phyloP scores from a whole-genome alignment of 108 stramenopile species.

The Parietichytrium sp. region DNA sequence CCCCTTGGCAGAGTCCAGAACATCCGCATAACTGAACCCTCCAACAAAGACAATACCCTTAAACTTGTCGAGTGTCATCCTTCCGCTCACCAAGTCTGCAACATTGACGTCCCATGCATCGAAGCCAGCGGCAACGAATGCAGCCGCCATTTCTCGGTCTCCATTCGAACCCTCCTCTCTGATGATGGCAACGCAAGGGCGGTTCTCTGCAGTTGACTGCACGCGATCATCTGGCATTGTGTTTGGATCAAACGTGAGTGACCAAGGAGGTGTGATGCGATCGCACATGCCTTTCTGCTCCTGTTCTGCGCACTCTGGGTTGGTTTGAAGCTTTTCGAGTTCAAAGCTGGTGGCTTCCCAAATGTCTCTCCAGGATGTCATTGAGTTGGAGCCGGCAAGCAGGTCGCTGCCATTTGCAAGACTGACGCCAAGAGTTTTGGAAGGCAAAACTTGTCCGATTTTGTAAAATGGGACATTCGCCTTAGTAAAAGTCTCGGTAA shows the following conservation, averaged over 20 bases:
- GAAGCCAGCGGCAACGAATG: conserved; percentile 90
- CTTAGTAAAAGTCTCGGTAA: conserved; percentile 68
- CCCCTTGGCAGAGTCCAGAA: conserved; percentile 95
- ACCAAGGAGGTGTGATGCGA: conserved; percentile 78
- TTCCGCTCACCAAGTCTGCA: conserved; percentile 75
- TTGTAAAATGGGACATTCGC: conserved; percentile 69
- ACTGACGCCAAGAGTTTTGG: conserved; percentile 71
- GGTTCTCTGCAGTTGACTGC: conserved; percentile 48
- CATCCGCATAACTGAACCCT: conserved; percentile 97
- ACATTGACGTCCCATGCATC: conserved; percentile 95
- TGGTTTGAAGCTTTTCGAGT: conserved; percentile 84
- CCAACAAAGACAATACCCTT: conserved; percentile 93
- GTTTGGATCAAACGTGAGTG: conserved; percentile 73
- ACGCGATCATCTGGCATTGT: not conserved
- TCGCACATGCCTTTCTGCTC: conserved; percentile 80
- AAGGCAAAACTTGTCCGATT: conserved; percentile 76
- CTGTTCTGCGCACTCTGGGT: conserved; percentile 83
- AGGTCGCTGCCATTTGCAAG: conserved; percentile 43
- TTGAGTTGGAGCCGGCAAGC: conserved; percentile 51
- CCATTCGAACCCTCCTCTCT: conserved; percentile 99
- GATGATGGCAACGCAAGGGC: conserved; percentile 90
- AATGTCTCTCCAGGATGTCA: conserved; percentile 72
- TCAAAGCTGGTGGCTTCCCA: conserved; percentile 97
- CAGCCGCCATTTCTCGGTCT: conserved; percentile 94
- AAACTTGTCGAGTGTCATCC: conserved; percentile 78